Conservation (phyloP, 2,329 filamentous ascomycete species). For the Fusarium sp. region DNA sequence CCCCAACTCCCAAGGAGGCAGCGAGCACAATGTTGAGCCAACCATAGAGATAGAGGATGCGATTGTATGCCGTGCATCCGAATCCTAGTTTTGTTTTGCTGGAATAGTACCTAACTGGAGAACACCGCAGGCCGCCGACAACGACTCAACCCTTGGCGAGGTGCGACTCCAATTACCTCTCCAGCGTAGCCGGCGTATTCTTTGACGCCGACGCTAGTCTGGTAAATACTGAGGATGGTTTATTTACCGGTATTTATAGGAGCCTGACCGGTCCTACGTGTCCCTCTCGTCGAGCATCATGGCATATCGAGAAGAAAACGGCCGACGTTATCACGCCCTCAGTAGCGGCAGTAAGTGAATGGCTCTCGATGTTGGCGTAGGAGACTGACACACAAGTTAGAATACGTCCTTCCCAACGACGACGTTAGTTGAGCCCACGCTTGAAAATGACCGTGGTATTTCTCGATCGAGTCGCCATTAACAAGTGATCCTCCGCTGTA, state of each 20-base stretch:
- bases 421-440: background rate
- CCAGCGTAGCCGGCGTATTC: background rate
- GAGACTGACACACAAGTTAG: background rate
- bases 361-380: slow-evolving; percentile 23
- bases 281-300: background rate
- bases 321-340: background rate
- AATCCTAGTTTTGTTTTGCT: background rate
- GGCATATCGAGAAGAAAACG: background rate
- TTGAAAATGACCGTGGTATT: background rate
- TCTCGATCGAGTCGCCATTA: background rate
- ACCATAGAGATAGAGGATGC: background rate
- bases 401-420: background rate
- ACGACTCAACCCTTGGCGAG: background rate
- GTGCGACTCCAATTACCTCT: background rate
- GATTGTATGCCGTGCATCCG: background rate
- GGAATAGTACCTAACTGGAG: background rate
- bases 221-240: background rate
- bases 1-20: background rate
- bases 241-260: background rate
- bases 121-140: background rate
- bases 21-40: background rate
- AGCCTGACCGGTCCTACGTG: background rate
- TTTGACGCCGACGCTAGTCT: background rate
- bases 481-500: background rate
- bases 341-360: slow-evolving; percentile 11